These are phyloP conservation scores for Colletotrichum endophyticum DNA, from an alignment of 2,329 filamentous ascomycete genomes.

Conservation along the genomic window DNA sequence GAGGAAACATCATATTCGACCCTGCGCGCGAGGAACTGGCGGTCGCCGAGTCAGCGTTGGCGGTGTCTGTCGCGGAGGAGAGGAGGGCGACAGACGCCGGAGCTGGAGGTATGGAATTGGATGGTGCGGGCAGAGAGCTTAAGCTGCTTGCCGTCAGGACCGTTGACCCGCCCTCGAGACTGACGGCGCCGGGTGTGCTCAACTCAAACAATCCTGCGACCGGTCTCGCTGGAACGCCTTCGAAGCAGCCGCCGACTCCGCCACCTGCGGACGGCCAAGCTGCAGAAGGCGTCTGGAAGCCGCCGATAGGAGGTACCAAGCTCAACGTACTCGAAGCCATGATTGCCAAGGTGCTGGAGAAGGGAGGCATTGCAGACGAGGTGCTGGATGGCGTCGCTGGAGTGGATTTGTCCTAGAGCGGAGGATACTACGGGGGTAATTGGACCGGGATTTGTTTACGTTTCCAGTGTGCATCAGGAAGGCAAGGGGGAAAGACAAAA, in stretches of 20 bases:
- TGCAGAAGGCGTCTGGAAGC: slow-evolving; percentile 81
- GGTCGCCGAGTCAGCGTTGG: slow-evolving; percentile 88
- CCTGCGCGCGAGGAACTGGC: slow-evolving; percentile 90
- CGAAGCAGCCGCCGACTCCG: slow-evolving; percentile 43
- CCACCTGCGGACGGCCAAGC: slow-evolving; percentile 57
- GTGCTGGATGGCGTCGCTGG: slow-evolving; percentile 81
- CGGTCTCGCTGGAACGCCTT: slow-evolving; percentile 37
- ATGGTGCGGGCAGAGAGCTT: slow-evolving; percentile 48
- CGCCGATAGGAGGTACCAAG: slow-evolving; percentile 83
- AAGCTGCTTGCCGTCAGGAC: slow-evolving; percentile 73
- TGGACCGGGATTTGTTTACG: background rate
- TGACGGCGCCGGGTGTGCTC: slow-evolving; percentile 74
- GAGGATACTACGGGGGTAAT: background rate
- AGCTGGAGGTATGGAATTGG: slow-evolving; percentile 44
- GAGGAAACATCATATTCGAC: slow-evolving; percentile 91
- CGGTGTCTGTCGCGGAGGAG: slow-evolving; percentile 74
- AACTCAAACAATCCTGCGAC: slow-evolving; percentile 66
- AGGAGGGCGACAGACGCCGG: slow-evolving; percentile 24
- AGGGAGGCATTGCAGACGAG: slow-evolving; percentile 83
- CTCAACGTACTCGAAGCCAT: slow-evolving; percentile 74
- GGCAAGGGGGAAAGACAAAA: background rate
- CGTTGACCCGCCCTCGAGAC: slow-evolving; percentile 74
- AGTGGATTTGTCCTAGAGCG: slow-evolving; percentile 67
- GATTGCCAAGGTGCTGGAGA: slow-evolving; percentile 76
- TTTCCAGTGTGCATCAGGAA: background rate